Evolutionary conservation across 768 basidiomycete genomes (phyloP), one percentile per base, ranked within the genome.

Genomic region (Phanerochaete sordida): DNA sequence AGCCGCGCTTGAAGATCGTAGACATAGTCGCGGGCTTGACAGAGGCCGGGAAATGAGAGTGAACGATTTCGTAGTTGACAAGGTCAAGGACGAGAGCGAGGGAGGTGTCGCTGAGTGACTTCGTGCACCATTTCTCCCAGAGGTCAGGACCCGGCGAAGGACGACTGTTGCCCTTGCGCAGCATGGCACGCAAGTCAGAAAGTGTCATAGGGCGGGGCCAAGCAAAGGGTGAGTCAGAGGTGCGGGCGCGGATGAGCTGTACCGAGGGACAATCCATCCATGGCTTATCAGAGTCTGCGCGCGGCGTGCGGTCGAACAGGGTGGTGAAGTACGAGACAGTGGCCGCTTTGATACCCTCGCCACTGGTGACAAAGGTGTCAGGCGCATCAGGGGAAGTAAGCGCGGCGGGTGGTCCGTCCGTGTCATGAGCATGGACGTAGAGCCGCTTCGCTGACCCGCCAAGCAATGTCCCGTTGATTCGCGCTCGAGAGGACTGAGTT

Each of bases 41-140:
- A n/a, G 62, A 35, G 1, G 58, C 70, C 0, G 73, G 74, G 35
- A 72, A 71, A 2, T 35, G 49, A 1, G 71, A 63, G 44, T 63
- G 62, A 26, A 47, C 45, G 49, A 73, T 60, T 6, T 64, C 59
- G 57, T 70, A 73, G 63, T 74, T 75, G 47, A 62, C 57, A 1
- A 76, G 68, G 19, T 66, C 50, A 0, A 71, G 59, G 1, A 74
- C 68, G 0, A 69, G 45, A 0, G 46, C 7, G 1, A 74, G 63
- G 0, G 67, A 62, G 1, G 27, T 0, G 48, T 74, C 72, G 0
- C 64, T 66, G 0, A 76, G 62, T 1, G 60, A n/a, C 27, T 67
- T 68, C 0, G 74, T 35, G 13, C 58, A 64, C 74, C 74, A 75
- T 61, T 75, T 74, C 61, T 74, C 73, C 74, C 73, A 73, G n/a